These are phyloP conservation scores for Pythium diclinum DNA, from an alignment of 352 stramenopile species.

Conservation along the genomic window DNA sequence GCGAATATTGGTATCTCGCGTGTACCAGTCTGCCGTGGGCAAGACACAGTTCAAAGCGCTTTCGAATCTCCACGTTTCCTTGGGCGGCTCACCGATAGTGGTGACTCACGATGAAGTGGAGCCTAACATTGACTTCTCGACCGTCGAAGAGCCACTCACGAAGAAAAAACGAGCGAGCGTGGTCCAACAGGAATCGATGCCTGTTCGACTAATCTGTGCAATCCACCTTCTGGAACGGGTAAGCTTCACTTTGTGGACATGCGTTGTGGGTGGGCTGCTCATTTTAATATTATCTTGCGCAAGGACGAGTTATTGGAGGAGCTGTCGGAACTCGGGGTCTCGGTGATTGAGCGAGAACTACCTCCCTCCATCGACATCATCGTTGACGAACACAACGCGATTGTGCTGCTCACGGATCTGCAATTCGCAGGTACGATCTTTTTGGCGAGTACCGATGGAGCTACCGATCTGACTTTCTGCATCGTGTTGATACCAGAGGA, in stretches of 20 bases:
- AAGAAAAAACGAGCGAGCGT: constrained; percentile 8
- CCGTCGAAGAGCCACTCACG: background rate
- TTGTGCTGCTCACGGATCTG: constrained; percentile 36
- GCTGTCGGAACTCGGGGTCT: constrained; percentile 52
- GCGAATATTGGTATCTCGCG: background rate
- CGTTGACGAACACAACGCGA: constrained; percentile 64
- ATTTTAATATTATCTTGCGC: background rate
- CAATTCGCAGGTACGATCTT: constrained; percentile 40
- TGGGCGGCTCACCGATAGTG: background rate
- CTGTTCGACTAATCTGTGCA: constrained; percentile 45
- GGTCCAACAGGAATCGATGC: background rate
- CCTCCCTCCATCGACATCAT: constrained; percentile 49
- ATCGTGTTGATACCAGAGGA: constrained; percentile 30
- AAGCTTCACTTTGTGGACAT: background rate
- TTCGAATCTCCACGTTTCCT: background rate
- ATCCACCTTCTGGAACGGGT: constrained; percentile 41
- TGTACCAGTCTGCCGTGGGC: background rate
- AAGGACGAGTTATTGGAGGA: constrained; percentile 65
- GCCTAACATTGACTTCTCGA: background rate
- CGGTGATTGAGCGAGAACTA: constrained; percentile 62
- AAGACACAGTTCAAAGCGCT: background rate
- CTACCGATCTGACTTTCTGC: background rate
- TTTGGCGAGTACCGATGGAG: background rate
- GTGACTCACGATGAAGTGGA: background rate
- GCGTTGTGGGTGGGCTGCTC: background rate